A percentile compares a stretch with the other conserved stretches of the same genome.
Conservation (phyloP, 192 early-diverging fungal species). For the Helicostylum pulchrum region DNA sequence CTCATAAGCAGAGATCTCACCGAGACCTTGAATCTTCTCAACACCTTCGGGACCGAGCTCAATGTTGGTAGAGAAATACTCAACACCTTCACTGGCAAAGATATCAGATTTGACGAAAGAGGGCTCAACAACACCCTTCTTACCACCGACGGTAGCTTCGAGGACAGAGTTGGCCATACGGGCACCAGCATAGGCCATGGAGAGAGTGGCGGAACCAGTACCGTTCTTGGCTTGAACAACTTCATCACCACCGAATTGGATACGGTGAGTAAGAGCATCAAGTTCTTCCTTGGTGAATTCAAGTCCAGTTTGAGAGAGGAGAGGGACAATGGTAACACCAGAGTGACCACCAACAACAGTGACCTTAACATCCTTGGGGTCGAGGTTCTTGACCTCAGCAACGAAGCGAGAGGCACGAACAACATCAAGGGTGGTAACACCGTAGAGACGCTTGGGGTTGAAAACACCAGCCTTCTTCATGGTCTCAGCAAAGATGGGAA, state of each 20-base stretch:
- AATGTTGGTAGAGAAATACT: conserved; percentile 77
- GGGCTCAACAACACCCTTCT: conserved; percentile 86
- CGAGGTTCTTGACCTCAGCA: conserved; percentile 68
- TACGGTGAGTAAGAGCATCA: conserved; percentile 86
- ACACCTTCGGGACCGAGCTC: conserved; percentile 84
- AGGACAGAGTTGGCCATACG: conserved; percentile 90
- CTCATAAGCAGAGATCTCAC: conserved; percentile 79
- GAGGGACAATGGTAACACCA: conserved; percentile 94
- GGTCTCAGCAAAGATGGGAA: conserved; percentile 89
- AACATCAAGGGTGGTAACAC: conserved; percentile 96
- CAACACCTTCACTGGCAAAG: conserved; percentile 52
- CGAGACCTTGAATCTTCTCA: conserved; percentile 80
- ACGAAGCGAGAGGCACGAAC: conserved; percentile 97
- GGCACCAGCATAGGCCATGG: conserved; percentile 87
- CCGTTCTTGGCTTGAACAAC: conserved; percentile 99
- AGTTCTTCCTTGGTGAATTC: conserved; percentile 81
- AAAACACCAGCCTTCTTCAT: conserved; percentile 81
- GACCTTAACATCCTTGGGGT: conserved; percentile 72
- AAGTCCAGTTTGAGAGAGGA: conserved; percentile 76
- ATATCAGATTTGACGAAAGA: conserved; percentile 75
- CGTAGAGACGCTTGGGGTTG: conserved; percentile 85
- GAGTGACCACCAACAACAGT: conserved; percentile 95
- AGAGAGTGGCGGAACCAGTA: conserved; percentile 83
- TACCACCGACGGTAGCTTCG: conserved; percentile 68
- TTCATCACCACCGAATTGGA: conserved; percentile 99